Evolutionary conservation across 371 early-diverging fungal species (phyloP), one percentile per base, ranked within the genome.

Genomic region (Rhizopus sp.): DNA sequence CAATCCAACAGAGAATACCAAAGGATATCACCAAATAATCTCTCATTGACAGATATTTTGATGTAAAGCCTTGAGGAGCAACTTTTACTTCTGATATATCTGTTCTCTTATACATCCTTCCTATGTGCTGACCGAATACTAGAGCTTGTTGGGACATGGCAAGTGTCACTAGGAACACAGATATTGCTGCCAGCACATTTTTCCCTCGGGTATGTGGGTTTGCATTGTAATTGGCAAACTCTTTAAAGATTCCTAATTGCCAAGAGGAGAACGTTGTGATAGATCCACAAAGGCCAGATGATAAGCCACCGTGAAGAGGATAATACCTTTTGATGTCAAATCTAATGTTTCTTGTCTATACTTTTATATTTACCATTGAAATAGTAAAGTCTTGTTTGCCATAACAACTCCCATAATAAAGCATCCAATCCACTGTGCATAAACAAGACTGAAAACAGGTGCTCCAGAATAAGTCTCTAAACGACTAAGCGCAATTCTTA

Each of bases 221-320:
- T 12, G 50, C 69, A 41, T 53, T 16, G 12, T 73, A 69, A 57
- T 85, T 84, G 45, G 80, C 63, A 50, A 90, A 75, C 50, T 77
- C 77, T 40, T 68, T 47, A 50, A 85, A 87, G 2, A 82, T 77
- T 10, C 64, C 81, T n/a, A 86, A 60, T 50, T 83, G 86, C 91
- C 91, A 93, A 1, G 91, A 87, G 10, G 93, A 93, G 59, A 93
- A 93, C 0, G 92, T 91, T 0, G 94, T 93, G 10, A 93, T 87
- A 0, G 93, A 91, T 0, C 94, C 94, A 63, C 94, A 93, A 15
- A 93, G 79, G 1, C 94, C 94, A 7, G 88, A 85, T 2, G 87
- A 75, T 6, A 92, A 50, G 0, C 81, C 91, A 2, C 81, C 63
- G 51, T 88, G 82, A 3, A 86, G 50, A 13, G 90, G 78, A 0